Percentiles rank a stretch among this genome's conserved stretches.
phyloP scores from a whole-genome alignment of 805 yeast genomes.

The Candida quercuum region DNA sequence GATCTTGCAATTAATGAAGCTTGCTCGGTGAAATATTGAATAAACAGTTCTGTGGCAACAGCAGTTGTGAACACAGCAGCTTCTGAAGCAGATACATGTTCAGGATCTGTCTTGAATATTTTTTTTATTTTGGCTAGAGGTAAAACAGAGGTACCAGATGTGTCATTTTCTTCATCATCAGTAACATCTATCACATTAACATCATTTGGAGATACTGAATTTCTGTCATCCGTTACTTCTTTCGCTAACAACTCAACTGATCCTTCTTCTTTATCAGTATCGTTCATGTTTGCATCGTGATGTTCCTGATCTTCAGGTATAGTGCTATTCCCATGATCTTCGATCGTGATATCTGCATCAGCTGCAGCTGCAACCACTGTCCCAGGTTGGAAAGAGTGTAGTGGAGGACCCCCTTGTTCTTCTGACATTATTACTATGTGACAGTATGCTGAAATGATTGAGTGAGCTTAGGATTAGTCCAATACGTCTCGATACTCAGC shows the following conservation, averaged over 20 bases:
- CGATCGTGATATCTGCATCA: slow-evolving; percentile 1
- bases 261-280: slow-evolving; percentile 6
- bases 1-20: slow-evolving; percentile 60
- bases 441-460: no score
- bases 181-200: not conserved
- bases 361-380: not conserved
- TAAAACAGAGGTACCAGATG: slow-evolving; percentile 32
- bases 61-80: slow-evolving; percentile 72
- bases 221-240: not conserved
- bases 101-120: slow-evolving; percentile 73
- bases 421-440: not conserved
- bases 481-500: no score
- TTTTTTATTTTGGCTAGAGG: slow-evolving; percentile 69
- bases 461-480: no score
- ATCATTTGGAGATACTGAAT: not conserved
- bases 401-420: slow-evolving; percentile 13
- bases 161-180: slow-evolving; percentile 6
- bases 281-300: slow-evolving; percentile 11
- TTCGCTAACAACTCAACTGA: not conserved
- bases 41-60: slow-evolving; percentile 72
- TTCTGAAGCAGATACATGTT: slow-evolving; percentile 59
- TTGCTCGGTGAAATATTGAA: slow-evolving; percentile 65
- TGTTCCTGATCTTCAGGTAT: slow-evolving; percentile 11
- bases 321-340: slow-evolving; percentile 7
- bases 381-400: slow-evolving; percentile 19